Evolutionary conservation across 371 early-diverging fungal genomes (phyloP).

Genomic region (Mucor circinelloides): DNA sequence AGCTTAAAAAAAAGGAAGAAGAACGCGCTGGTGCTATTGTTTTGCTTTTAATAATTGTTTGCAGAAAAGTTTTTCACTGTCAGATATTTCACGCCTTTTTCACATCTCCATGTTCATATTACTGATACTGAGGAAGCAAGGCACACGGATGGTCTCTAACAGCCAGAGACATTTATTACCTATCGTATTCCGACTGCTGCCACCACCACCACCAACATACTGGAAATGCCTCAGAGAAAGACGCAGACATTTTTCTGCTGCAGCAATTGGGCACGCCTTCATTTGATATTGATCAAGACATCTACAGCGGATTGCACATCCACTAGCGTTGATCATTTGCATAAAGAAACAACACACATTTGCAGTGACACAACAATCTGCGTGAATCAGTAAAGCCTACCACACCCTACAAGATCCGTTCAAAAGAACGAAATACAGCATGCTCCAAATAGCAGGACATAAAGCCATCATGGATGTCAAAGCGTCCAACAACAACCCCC

Average conservation of each 20-base stretch:
- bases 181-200: not conserved
- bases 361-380: not conserved
- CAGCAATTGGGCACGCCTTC: not conserved
- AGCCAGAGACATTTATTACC: no score
- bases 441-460: not conserved
- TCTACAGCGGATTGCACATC: not conserved
- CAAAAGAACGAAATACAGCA: not conserved
- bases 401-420: not conserved
- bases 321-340: no score
- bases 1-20: not conserved
- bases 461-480: not conserved
- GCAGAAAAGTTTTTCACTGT: not conserved
- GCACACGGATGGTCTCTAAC: no score
- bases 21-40: not conserved
- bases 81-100: not conserved
- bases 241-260: not conserved
- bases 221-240: not conserved
- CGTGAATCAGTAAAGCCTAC: not conserved
- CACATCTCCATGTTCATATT: not conserved
- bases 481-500: not conserved
- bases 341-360: not conserved
- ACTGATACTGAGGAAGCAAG: not conserved
- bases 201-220: not conserved
- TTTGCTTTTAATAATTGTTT: not conserved
- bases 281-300: not conserved